Conservation (phyloP, 1,139 yeast genomes). For the Geotrichum candidum region DNA sequence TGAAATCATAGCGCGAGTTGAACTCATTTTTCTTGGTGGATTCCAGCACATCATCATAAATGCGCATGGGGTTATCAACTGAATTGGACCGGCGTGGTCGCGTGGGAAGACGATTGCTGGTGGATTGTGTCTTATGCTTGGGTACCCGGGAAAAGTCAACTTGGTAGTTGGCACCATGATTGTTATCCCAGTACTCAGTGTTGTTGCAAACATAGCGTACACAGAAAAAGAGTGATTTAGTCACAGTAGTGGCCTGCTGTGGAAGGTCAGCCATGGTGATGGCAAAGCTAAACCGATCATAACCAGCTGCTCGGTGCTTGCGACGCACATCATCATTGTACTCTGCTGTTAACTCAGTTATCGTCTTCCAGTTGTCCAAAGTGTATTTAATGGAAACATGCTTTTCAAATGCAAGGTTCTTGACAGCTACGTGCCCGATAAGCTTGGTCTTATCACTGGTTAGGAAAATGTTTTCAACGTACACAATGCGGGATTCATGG, state of each 20-base stretch:
- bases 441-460: constrained; percentile 51
- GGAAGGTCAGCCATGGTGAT: constrained; percentile 37
- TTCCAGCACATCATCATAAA: constrained; percentile 8
- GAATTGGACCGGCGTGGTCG: background rate
- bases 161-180: constrained; percentile 51
- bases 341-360: constrained; percentile 59
- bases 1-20: constrained; percentile 37
- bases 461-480: constrained; percentile 59
- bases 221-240: constrained; percentile 45
- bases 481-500: constrained; percentile 38
- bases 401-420: constrained; percentile 62
- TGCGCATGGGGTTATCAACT: background rate
- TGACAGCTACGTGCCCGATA: constrained; percentile 67
- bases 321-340: constrained; percentile 57
- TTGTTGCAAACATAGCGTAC: constrained; percentile 49
- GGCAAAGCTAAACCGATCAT: constrained; percentile 43
- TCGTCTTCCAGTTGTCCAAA: constrained; percentile 65
- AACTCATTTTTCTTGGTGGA: constrained; percentile 16
- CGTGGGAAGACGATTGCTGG: background rate
- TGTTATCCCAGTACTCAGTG: constrained; percentile 74
- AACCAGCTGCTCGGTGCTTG: constrained; percentile 33
- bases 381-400: constrained; percentile 58
- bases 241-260: constrained; percentile 32
- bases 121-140: constrained; percentile 7
- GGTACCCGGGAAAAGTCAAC: constrained; percentile 40